Evolutionary conservation across 129 eudicot genomes (phyloP).

Genomic region (Artemisia annua): DNA sequence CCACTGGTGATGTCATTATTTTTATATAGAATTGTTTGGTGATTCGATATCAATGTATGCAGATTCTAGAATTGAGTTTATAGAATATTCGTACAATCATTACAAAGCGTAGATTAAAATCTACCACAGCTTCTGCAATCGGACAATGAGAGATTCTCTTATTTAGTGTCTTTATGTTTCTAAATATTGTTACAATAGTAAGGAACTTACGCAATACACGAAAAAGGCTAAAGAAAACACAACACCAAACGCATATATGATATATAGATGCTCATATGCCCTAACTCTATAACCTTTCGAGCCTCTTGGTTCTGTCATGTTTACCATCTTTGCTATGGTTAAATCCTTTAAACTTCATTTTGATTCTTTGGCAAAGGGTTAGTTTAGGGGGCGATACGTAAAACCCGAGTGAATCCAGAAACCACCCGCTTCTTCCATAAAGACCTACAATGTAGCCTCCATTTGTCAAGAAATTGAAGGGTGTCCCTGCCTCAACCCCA

Average conservation of each 20-base stretch:
- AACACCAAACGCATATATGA: not conserved
- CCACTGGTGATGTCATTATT: not conserved
- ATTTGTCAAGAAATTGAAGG: conserved; percentile 46
- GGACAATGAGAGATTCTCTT: not conserved
- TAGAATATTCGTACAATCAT: not conserved
- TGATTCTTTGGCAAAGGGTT: conserved; percentile 20
- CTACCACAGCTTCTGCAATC: not conserved
- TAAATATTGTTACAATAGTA: not conserved
- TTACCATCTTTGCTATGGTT: not conserved
- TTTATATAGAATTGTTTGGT: not conserved
- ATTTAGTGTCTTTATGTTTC: not conserved
- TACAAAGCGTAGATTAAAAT: not conserved
- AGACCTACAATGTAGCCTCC: conserved; percentile 56
- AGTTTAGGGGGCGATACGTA: conserved; percentile 25
- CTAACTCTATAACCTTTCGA: not conserved
- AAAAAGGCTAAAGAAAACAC: conserved; percentile 11
- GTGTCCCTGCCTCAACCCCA: conserved; percentile 71
- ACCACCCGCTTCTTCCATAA: conserved; percentile 69
- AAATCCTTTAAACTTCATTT: not conserved
- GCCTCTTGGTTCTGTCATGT: not conserved
- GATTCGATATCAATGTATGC: not conserved
- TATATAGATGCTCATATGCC: not conserved
- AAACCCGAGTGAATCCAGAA: conserved; percentile 51
- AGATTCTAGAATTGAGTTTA: not conserved
- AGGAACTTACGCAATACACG: not conserved